Evolutionary conservation across 2,329 filamentous ascomycete species (phyloP), one percentile per base, ranked within the genome.

Genomic region (Magnaporthiopsis incrustans): DNA sequence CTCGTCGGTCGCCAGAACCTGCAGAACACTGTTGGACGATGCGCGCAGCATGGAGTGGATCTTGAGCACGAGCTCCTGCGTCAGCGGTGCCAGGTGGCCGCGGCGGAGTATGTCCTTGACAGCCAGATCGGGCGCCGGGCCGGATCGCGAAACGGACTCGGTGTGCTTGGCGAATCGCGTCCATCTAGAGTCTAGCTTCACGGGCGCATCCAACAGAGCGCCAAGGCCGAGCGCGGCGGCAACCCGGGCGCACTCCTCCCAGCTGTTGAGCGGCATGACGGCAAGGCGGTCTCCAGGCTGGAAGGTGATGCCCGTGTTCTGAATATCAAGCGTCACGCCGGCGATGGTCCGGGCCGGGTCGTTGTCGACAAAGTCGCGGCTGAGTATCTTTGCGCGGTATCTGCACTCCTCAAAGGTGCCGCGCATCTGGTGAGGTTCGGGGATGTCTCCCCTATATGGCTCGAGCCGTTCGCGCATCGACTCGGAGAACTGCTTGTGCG

Each of bases 351-450:
- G 73, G 10, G 74, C 74, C 0, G 75, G 71, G 66, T 84, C 81
- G 0, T 71, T 70, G 64, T 84, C 81, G 32, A 84, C 77, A 12
- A 75, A 76, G 0, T 77, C 76, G 26, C 82, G 74, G 56, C 73
- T 74, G 12, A 81, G 70, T n/a, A 84, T 72, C 22, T 74, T 75
- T 0, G 79, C 77, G 60, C 75, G 74, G 67, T 83, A 83, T 1
- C 82, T 77, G 66, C 81, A 83, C 68, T 84, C 82, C 59, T 81
- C 80, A 66, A 84, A 84, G 0, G 78, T 81, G 0, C 82, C 82
- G 8, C 82, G 77, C 78, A 83, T 83, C 64, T 83, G 73, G 63
- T 84, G 78, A 0, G 82, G 81, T 64, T 84, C 81, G 4, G 77
- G 69, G 32, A 82, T 73, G 27, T 75, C 73, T 0, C 81, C 81